Percentiles rank a stretch among this genome's conserved stretches.
Evolutionary conservation across 495 filamentous ascomycete genomes (phyloP).

Genomic region (Pseudoneurospora amorphoporcata): DNA sequence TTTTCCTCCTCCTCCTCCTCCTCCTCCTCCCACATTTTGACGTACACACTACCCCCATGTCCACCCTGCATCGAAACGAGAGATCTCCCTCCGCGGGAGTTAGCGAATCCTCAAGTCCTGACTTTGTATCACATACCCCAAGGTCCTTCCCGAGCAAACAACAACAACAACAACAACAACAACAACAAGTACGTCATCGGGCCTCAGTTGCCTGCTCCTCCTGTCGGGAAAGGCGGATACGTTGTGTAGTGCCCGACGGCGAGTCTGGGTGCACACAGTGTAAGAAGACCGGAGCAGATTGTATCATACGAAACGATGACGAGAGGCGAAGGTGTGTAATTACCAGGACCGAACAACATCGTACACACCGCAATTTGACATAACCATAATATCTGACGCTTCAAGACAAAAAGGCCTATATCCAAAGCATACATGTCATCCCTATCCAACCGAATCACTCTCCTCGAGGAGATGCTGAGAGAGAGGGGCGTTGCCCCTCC

Average conservation of each 20-base stretch:
- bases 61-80: conserved; percentile 8
- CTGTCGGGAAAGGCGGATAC: conserved; percentile 41
- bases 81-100: conserved; percentile 18
- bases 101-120: conserved; percentile 17
- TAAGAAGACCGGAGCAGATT: conserved; percentile 38
- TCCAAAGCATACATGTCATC: conserved; percentile 48
- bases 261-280: conserved; percentile 43
- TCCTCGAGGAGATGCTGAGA: conserved; percentile 40
- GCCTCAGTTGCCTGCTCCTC: conserved; percentile 33
- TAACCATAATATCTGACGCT: not conserved
- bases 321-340: conserved; percentile 36
- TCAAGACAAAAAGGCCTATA: conserved; percentile 30
- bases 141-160: conserved; percentile 14
- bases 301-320: conserved; percentile 48
- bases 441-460: conserved; percentile 37
- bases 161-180: conserved; percentile 15
- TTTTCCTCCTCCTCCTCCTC: not conserved
- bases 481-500: conserved; percentile 39
- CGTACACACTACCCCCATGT: not conserved
- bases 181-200: conserved; percentile 28
- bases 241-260: conserved; percentile 45
- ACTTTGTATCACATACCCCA: conserved; percentile 13
- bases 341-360: not conserved
- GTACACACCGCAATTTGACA: not conserved
- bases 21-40: not conserved